Evolutionary conservation across 352 stramenopile species (phyloP), one percentile per base, ranked within the genome.

Genomic region (Globisporangium sylvaticum): DNA sequence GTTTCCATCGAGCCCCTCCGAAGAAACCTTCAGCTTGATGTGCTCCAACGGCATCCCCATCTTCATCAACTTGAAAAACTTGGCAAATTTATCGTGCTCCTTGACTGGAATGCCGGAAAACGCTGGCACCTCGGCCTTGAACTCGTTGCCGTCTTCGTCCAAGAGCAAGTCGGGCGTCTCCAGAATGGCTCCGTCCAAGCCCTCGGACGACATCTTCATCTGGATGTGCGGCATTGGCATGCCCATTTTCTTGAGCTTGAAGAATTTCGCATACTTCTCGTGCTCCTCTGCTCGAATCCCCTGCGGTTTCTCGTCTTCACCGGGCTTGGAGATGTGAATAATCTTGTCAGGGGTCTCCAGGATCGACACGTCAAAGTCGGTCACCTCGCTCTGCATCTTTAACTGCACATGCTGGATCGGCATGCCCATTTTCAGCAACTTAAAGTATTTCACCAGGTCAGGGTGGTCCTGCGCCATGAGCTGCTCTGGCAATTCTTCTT

Each of bases 241-340:
- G 9, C 94, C 94, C 77, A 99, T 94, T 67, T 97, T 97, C 52
- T 93, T 88, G 70, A 99, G 92, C 72, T 98, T 98, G 69, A 98
- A 98, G 70, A 97, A 99, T 64, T 94, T 94, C 2, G 70, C 74
- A 74, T 81, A 93, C 60, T 91, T 91, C 4, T 84, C 75, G 56
- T 94, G 84, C 25, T 90, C 80, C 48, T 85, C 79, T 10, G 75
- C 84, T 46, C 72, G 74, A 8, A 79, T 88, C 9, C 81, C 84
- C 46, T 78, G 71, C 46, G 75, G 74, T 29, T 79, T 59, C 22
- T 76, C 66, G 59, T 95, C 87, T 5, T 69, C 56, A 7, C 75
- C 73, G 46, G 68, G 71, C 65, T 92, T 96, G 9, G 68, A 74
- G 70, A 98, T 88, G 48, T 94, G 96, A 48, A 98, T 97, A 58